Percentiles rank a stretch among this genome's conserved stretches.
phyloP scores from a whole-genome alignment of 768 basidiomycete genomes.

The Agrocybe praecox region DNA sequence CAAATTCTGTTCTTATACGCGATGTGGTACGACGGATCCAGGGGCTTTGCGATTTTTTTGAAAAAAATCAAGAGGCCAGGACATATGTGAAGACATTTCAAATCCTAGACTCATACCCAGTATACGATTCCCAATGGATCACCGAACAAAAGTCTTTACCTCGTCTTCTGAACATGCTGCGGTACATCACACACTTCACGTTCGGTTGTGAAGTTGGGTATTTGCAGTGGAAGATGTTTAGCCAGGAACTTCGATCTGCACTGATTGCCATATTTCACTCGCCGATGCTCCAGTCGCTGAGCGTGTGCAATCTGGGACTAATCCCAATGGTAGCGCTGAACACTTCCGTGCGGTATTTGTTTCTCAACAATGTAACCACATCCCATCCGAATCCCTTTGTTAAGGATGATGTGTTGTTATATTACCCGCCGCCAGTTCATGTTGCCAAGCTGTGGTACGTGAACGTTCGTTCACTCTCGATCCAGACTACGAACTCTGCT shows the following conservation, averaged over 20 bases:
- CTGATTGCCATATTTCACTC: slow-evolving; percentile 11
- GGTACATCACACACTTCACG: slow-evolving; percentile 6
- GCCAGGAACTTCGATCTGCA: slow-evolving; percentile 5
- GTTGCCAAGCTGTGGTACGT: slow-evolving; percentile 9
- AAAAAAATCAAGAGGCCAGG: slow-evolving; percentile 7
- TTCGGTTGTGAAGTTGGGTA: slow-evolving; percentile 22
- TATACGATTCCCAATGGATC: slow-evolving; percentile 23
- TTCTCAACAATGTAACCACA: slow-evolving; percentile 16
- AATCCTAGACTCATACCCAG: slow-evolving; percentile 19
- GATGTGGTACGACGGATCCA: slow-evolving; percentile 18
- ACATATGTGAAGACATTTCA: slow-evolving; percentile 13
- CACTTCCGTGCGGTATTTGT: slow-evolving; percentile 9
- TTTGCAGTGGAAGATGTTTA: slow-evolving; percentile 13
- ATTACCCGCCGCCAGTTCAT: background rate
- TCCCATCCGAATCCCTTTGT: background rate
- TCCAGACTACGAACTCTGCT: slow-evolving; percentile 14
- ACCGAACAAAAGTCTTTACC: slow-evolving; percentile 16
- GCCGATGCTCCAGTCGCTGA: slow-evolving; percentile 9
- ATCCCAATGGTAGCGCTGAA: slow-evolving; percentile 10
- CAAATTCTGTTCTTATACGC: slow-evolving; percentile 13
- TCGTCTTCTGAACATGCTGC: slow-evolving; percentile 10
- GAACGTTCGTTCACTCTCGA: slow-evolving; percentile 17
- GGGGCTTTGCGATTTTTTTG: slow-evolving; percentile 17
- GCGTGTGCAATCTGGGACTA: slow-evolving; percentile 17
- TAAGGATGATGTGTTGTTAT: background rate